Evolutionary conservation across 768 basidiomycete genomes (phyloP), one percentile per base, ranked within the genome.

Genomic region (Atractiella rhizophila): DNA sequence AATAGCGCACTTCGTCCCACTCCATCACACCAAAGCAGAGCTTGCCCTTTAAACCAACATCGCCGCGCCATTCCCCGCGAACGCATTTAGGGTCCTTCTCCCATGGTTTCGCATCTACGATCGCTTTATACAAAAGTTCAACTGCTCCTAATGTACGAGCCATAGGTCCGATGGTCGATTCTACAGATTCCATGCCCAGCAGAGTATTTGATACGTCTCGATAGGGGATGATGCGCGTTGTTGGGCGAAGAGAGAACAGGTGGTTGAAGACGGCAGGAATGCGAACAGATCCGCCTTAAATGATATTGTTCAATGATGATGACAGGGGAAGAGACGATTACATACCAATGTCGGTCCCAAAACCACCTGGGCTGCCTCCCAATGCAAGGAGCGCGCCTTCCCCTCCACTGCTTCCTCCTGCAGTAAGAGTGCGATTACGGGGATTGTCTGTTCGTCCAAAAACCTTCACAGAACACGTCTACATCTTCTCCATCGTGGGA

Each of bases 391-490:
- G 64, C 1, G 80, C 76, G 29, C 75, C 76, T 60, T 85, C 82
- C 26, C 81, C 82, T 5, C 82, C 82, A 3, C 74, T 77, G 0
- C 77, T 82, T 2, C 82, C 82, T 10, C 81, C 80, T 4, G 63
- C 59, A 5, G 75, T 79, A 34, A 79, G 61, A 15, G 64, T 64
- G 9, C 73, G 67, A 53, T 82, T 80, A 53, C 65, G 61, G 0
- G 81, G 81, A 51, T 83, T 81, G 15, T 61, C 52, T 0, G 82
- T 83, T 38, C 77, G 64, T 2, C 81, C 81, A 50, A 76, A 85
- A 23, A 82, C 63, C 45, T 71, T 59, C n/a, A n/a, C n/a, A n/a
- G 13, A 23, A 31, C 29, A 37, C 18, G 24, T 37, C 4, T 26
- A 28, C 31, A 39, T 48, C 4, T 40, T 39, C 37, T 44, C 35